Percentiles rank a stretch among this genome's conserved stretches.
phyloP scores from a whole-genome alignment of 2,329 filamentous ascomycete genomes.

The Talaromyces islandicus region DNA sequence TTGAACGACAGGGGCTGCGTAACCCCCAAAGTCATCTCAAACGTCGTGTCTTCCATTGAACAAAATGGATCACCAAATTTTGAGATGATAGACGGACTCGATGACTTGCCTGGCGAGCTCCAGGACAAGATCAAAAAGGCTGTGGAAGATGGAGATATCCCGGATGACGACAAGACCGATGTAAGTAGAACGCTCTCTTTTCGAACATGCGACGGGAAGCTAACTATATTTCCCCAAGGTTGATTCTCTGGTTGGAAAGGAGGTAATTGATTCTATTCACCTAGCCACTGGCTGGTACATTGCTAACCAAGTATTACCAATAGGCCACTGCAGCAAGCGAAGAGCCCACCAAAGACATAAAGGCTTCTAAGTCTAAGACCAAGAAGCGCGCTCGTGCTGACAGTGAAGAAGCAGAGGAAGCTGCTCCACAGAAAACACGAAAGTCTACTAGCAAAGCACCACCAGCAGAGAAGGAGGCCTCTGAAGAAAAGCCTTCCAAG shows the following conservation, averaged over 20 bases:
- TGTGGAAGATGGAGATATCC: constrained; percentile 71
- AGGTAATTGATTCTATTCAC: neutral
- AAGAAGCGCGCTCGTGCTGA: constrained; percentile 15
- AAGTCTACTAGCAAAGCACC: constrained; percentile 4
- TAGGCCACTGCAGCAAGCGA: constrained; percentile 54
- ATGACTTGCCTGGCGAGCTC: constrained; percentile 63
- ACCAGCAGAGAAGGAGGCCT: constrained; percentile 25
- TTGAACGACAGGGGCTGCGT: constrained; percentile 69
- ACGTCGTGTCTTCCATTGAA: constrained; percentile 49
- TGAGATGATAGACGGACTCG: constrained; percentile 71
- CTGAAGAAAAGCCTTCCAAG: constrained; percentile 16
- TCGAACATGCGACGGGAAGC: neutral
- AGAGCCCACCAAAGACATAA: constrained; percentile 13
- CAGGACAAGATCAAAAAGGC: constrained; percentile 70
- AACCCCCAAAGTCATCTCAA: constrained; percentile 66
- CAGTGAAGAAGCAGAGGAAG: constrained; percentile 11
- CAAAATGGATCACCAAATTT: constrained; percentile 49
- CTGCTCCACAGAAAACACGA: constrained; percentile 14
- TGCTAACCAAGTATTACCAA: constrained; percentile 46
- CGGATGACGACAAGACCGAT: constrained; percentile 80
- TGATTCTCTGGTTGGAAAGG: neutral
- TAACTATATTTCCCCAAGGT: constrained; percentile 17
- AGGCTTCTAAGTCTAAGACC: constrained; percentile 12
- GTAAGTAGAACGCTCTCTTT: constrained; percentile 48
- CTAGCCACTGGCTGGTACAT: neutral